A percentile compares a stretch with the other conserved stretches of the same genome.
Conservation (phyloP, 805 yeast genomes). For the Priceomyces medius region DNA sequence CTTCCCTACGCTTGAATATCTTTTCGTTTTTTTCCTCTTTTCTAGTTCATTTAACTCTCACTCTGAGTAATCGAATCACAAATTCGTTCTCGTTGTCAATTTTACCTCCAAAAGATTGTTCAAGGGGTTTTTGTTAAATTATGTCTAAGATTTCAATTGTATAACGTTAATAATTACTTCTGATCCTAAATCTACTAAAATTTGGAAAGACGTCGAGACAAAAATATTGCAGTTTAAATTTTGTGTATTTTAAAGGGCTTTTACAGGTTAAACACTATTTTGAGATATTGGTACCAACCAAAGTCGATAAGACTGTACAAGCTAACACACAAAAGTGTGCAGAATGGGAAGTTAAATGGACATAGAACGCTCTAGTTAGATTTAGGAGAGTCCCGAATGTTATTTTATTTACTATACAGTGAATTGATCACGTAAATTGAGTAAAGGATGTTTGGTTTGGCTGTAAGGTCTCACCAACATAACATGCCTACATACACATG, state of each 20-base stretch:
- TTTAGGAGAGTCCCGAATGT: no score
- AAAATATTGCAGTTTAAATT: neutral
- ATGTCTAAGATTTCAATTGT: neutral
- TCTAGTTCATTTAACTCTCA: neutral
- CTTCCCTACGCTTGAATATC: neutral
- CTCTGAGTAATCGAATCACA: neutral
- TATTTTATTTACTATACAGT: no score
- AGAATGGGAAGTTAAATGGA: no score
- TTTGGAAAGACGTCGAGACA: conserved; percentile 3
- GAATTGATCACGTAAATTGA: no score
- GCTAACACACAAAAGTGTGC: no score
- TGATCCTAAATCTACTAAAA: neutral
- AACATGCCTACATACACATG: no score
- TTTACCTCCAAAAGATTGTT: neutral
- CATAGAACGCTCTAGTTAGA: no score
- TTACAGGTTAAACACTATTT: no score
- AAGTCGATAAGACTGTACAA: no score
- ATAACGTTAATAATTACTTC: neutral
- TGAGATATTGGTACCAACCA: no score
- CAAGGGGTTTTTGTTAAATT: neutral
- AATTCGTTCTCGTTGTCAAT: neutral
- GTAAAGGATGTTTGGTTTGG: no score
- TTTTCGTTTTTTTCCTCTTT: neutral
- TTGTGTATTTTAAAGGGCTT: neutral
- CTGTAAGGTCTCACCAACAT: no score